A percentile compares a stretch with the other conserved stretches of the same genome.
phyloP scores from a whole-genome alignment of 306 rosid species.

The Lotus japonicus region DNA sequence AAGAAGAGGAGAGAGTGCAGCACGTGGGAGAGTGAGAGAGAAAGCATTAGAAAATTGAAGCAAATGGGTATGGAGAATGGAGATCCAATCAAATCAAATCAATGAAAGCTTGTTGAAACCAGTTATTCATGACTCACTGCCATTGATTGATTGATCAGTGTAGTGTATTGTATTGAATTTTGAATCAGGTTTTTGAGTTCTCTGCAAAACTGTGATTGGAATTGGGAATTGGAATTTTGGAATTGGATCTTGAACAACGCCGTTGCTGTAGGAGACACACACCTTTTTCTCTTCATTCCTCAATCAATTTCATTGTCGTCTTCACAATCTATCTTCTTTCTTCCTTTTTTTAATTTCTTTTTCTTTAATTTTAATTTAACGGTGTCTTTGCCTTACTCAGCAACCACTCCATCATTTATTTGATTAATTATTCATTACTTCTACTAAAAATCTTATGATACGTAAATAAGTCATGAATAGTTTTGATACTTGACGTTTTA shows the following conservation, averaged over 20 bases:
- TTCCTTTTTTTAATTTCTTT: background rate
- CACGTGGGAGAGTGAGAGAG: constrained; percentile 40
- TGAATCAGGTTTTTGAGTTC: background rate
- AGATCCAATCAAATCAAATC: background rate
- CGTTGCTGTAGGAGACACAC: constrained; percentile 26
- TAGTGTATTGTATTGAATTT: background rate
- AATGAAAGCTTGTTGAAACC: constrained; percentile 24
- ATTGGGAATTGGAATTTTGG: background rate
- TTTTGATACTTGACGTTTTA: background rate
- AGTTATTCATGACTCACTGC: background rate
- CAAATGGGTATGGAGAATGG: background rate
- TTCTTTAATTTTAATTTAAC: background rate
- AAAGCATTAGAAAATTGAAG: constrained; percentile 20
- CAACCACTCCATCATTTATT: background rate
- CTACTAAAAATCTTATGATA: background rate
- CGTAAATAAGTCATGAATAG: background rate
- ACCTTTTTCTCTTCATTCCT: constrained; percentile 34
- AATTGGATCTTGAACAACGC: constrained; percentile 37
- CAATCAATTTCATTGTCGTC: constrained; percentile 14
- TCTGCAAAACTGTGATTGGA: background rate
- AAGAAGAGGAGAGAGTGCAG: constrained; percentile 8
- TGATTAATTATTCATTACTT: background rate
- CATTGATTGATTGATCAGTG: too few species aligned
- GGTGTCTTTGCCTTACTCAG: background rate
- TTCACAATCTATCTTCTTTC: constrained; percentile 20